Evolutionary conservation across 306 rosid genomes (phyloP), one percentile per base, ranked within the genome.

Genomic region (Begonia masoniana): DNA sequence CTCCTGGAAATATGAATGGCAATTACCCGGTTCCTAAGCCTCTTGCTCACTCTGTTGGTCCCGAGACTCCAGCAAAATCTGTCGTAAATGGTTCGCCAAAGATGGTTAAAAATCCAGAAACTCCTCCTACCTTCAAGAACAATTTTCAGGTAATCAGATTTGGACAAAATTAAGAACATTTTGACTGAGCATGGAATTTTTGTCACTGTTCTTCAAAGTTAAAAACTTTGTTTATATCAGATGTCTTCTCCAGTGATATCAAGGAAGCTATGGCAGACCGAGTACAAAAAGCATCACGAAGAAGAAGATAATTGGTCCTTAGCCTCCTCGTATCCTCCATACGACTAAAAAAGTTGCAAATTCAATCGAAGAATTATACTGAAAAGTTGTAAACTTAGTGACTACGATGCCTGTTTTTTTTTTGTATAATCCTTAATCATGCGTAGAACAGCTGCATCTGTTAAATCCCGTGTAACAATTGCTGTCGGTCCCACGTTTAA

Each of bases 321-420:
- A 24, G 66, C 87, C 57, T 82, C 95, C 61, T 87, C 99, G 95
- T 92, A 92, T 92, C 99, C 99, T 87, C 53, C 56, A 59, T 64
- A 68, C 35, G 47, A 63, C 46, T 62, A 48, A 47, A 49, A 58
- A 31, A 31, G 9, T 31, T 31, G 39, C 39, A 31, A 31, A 31
- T 31, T 31, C 9, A 31, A 31, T 31, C 39, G 7, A 31, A 31
- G 39, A 31, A 5, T 3, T 7, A 7, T 31, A 31, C 9, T 31
- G 39, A 31, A 31, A 31, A 31, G 39, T 52, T 5, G 10, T 50
- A 43, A 45, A 43, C 12, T 12, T 12, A 15, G 19, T 17, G 19
- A 17, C 19, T 17, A 17, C 19, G 19, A 17, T 17, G 19, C 19
- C 1, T 1, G 1, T 17, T 17, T 17, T 17, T 17, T 41, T 17